These are phyloP conservation scores for Colletotrichum salicis DNA, from an alignment of 2,329 filamentous ascomycete genomes.

Conservation along the genomic window DNA sequence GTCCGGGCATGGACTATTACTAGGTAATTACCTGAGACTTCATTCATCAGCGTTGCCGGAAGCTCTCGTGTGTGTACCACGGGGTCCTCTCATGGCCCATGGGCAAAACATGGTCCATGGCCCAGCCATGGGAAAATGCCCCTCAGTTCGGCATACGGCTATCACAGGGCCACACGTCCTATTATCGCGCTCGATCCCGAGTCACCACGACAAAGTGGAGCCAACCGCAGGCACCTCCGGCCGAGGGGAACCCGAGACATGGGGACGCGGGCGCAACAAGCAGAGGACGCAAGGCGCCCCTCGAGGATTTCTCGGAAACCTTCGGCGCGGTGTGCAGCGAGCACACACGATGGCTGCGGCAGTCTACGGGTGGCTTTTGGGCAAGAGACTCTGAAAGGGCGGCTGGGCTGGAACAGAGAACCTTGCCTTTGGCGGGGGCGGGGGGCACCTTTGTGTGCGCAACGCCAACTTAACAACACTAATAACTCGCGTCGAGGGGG, in stretches of 20 bases:
- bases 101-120: neutral
- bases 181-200: slow-evolving; percentile 30
- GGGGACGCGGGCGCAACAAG: slow-evolving; percentile 14
- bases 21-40: slow-evolving; percentile 11
- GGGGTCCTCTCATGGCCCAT: neutral
- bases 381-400: neutral
- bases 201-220: slow-evolving; percentile 31
- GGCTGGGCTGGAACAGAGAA: slow-evolving; percentile 6
- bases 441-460: neutral
- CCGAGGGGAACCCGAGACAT: slow-evolving; percentile 42
- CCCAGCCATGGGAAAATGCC: slow-evolving; percentile 12
- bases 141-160: slow-evolving; percentile 36
- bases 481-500: neutral
- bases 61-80: slow-evolving; percentile 16
- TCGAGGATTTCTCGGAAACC: slow-evolving; percentile 38
- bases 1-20: slow-evolving; percentile 8
- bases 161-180: slow-evolving; percentile 30
- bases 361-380: neutral
- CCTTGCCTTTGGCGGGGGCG: neutral
- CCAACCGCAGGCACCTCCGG: slow-evolving; percentile 37
- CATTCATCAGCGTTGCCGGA: slow-evolving; percentile 24
- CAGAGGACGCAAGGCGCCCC: slow-evolving; percentile 5
- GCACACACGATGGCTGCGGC: neutral
- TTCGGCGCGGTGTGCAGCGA: slow-evolving; percentile 33
- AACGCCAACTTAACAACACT: too few species aligned